Base-by-base conservation (phyloP, 352 stramenopile genomes). In the Pythium phragmitis region DNA sequence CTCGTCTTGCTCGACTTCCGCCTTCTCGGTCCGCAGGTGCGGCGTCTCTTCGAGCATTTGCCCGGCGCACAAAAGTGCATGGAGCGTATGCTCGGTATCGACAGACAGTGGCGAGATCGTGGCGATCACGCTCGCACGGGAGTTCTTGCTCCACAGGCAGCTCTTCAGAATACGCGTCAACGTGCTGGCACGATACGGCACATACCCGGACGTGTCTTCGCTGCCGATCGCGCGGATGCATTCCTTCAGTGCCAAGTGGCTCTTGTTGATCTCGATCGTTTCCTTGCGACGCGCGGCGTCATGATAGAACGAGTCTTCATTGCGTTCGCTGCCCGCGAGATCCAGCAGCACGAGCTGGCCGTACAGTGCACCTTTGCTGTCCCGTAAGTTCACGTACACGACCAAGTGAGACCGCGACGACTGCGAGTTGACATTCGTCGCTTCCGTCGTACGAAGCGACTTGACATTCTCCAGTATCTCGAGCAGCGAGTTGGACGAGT, bases 201-300 rank as follows among this genome's bases (percentile, higher is more conserved):
- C 77, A 45, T 78, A 88, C 1, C 74, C 77, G 2, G 72, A 79
- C 17, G 36, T 76, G 59, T 88, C 80, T 39, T 87, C 75, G 33
- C 72, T 65, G 0, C 80, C 83, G 28, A 92, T 77, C 16, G 87
- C 87, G 7, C 83, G 76, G 53, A 96, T 80, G 39, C 85, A 94
- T 45, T 94, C 78, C 64, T 96, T 96, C 19, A 96, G 63, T 19
- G 84, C 84, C 53, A 92, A 57, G 30, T 92, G 79, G 49, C 80
- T 92, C 63, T 88, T 88, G 67, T 96, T 96, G 71, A 96, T 95
- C 57, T 92, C 82, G 23, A 87, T 85, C 1, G 70, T 75, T 59
- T 96, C 85, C 52, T 87, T 90, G 33, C 80, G 77, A 7, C 83
- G 76, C 9, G 83, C 76, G 21, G 85, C 80, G 39, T 88, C 74